phyloP scores from a whole-genome alignment of 352 stramenopile genomes.

The Aphanomyces invadans region DNA sequence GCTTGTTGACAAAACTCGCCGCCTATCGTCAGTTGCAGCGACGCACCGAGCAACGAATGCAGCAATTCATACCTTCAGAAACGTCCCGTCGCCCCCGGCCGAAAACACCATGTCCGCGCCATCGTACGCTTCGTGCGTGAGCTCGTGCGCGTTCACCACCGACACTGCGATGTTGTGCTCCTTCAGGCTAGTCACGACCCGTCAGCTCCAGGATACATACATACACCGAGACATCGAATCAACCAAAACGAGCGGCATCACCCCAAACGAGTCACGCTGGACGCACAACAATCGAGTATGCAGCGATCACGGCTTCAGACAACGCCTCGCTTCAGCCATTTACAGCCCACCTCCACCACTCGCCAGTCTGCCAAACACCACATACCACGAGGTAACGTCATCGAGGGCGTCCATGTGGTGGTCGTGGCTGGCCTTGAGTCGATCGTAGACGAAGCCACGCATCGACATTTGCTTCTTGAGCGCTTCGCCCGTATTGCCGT shows the following conservation, averaged over 20 bases:
- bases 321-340: too few relatives aligned
- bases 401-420: constrained; percentile 78
- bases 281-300: too few relatives aligned
- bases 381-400: constrained; percentile 68
- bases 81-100: constrained; percentile 76
- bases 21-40: constrained; percentile 26
- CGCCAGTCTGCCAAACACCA: too few relatives aligned
- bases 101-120: constrained; percentile 83
- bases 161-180: constrained; percentile 58
- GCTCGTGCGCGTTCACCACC: constrained; percentile 66
- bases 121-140: constrained; percentile 70
- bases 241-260: too few relatives aligned
- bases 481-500: constrained; percentile 74
- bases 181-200: constrained; percentile 47
- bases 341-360: too few relatives aligned
- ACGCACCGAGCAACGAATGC: not conserved
- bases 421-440: constrained; percentile 77
- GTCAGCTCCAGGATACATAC: too few relatives aligned
- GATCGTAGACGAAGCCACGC: constrained; percentile 82
- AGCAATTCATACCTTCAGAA: constrained; percentile 43
- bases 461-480: constrained; percentile 87
- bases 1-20: constrained; percentile 78
- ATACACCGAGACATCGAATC: too few relatives aligned
- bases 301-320: too few relatives aligned
- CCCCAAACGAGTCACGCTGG: too few relatives aligned